Conservation (phyloP, 768 basidiomycete species). For the Rhizopogon vinicolor region DNA sequence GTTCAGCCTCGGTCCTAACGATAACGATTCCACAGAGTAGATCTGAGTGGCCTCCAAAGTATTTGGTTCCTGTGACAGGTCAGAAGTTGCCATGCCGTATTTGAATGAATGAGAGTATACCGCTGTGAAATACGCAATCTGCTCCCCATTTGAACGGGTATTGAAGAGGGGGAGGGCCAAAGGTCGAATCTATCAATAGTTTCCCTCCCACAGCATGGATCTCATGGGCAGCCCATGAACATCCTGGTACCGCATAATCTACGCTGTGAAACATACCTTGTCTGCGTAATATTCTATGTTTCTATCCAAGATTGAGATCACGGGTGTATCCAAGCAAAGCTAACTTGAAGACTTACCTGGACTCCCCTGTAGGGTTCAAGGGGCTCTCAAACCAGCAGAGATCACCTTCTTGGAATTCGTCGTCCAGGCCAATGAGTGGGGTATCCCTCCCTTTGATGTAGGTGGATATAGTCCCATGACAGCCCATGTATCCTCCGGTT, state of each 20-base stretch:
- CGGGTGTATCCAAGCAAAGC: neutral
- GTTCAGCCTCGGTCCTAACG: conserved; percentile 60
- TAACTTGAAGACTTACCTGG: conserved; percentile 40
- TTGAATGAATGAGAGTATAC: conserved; percentile 46
- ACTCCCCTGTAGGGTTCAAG: conserved; percentile 81
- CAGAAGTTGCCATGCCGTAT: neutral
- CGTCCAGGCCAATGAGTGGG: conserved; percentile 63
- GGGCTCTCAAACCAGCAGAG: conserved; percentile 89
- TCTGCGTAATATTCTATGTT: conserved; percentile 79
- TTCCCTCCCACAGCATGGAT: conserved; percentile 71
- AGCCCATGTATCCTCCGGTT: conserved; percentile 72
- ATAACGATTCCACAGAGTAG: conserved; percentile 74
- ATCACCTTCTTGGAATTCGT: conserved; percentile 67
- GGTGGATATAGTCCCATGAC: conserved; percentile 58
- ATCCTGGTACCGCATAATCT: neutral
- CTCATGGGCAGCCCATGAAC: conserved; percentile 25
- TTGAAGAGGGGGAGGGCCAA: conserved; percentile 84
- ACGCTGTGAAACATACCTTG: conserved; percentile 41
- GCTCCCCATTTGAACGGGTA: conserved; percentile 86
- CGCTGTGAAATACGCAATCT: conserved; percentile 41
- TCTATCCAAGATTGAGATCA: conserved; percentile 29
- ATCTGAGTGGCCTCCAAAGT: conserved; percentile 86
- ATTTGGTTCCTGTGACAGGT: conserved; percentile 59
- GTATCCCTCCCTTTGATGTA: conserved; percentile 43
- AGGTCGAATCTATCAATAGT: conserved; percentile 78